Evolutionary conservation across 2,329 filamentous ascomycete species (phyloP).

Genomic region (Aspergillus oerlinghausenensis): DNA sequence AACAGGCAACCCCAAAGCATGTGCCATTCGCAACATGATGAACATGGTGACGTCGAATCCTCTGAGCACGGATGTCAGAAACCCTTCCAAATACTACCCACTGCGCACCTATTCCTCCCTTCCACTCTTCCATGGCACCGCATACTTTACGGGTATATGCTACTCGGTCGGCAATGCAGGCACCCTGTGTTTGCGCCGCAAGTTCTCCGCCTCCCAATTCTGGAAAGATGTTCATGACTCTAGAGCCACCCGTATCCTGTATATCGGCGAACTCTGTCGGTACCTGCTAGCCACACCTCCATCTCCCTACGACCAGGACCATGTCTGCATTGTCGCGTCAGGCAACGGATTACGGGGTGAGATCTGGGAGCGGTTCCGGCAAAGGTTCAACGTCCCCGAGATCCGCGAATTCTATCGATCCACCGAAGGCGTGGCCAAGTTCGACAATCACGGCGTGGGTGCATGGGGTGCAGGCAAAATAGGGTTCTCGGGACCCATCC

Average conservation of each 20-base stretch:
- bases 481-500: slow-evolving; percentile 41
- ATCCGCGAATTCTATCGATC: slow-evolving; percentile 47
- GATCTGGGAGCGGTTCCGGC: slow-evolving; percentile 46
- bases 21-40: slow-evolving; percentile 38
- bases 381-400: slow-evolving; percentile 41
- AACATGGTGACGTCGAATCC: slow-evolving; percentile 36
- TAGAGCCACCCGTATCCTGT: slow-evolving; percentile 41
- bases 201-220: slow-evolving; percentile 45
- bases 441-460: slow-evolving; percentile 41
- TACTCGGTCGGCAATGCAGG: slow-evolving; percentile 38
- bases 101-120: slow-evolving; percentile 46
- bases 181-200: slow-evolving; percentile 43
- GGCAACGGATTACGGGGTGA: slow-evolving; percentile 47
- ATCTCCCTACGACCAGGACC: slow-evolving; percentile 42
- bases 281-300: slow-evolving; percentile 45
- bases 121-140: slow-evolving; percentile 48
- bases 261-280: slow-evolving; percentile 48
- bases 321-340: slow-evolving; percentile 42
- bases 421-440: slow-evolving; percentile 45
- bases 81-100: slow-evolving; percentile 40
- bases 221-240: slow-evolving; percentile 44
- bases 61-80: slow-evolving; percentile 30
- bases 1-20: slow-evolving; percentile 46
- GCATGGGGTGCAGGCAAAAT: slow-evolving; percentile 42
- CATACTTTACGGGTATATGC: slow-evolving; percentile 42